A percentile compares a stretch with the other conserved stretches of the same genome.
Conservation (phyloP, 1,284 basidiomycete species). For the Naganishia sp. region DNA sequence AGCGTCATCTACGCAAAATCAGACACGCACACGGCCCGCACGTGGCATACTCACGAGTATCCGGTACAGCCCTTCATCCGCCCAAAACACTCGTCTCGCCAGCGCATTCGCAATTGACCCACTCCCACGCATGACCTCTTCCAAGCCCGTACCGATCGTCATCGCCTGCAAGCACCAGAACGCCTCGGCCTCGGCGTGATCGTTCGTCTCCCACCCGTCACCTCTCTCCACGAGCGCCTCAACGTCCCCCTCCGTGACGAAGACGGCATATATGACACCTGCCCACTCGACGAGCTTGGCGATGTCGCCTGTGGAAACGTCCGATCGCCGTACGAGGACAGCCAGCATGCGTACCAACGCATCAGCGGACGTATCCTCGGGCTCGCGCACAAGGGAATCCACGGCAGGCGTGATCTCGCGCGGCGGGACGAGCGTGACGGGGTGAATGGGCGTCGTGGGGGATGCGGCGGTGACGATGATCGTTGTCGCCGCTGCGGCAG, state of each 20-base stretch:
- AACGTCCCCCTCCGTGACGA: slow-evolving; percentile 30
- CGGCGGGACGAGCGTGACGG: slow-evolving; percentile 45
- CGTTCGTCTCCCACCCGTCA: background rate
- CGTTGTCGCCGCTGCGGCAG: slow-evolving; percentile 7
- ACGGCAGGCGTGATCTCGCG: slow-evolving; percentile 31
- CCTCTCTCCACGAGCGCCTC: background rate
- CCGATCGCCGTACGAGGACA: slow-evolving; percentile 46
- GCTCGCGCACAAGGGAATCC: slow-evolving; percentile 14
- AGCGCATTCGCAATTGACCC: background rate
- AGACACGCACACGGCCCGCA: background rate
- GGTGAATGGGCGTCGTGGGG: slow-evolving; percentile 22
- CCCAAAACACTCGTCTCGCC: slow-evolving; percentile 26
- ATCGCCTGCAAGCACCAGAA: slow-evolving; percentile 44
- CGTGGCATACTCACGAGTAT: slow-evolving; percentile 1
- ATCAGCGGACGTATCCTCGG: slow-evolving; percentile 48
- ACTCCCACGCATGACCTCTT: slow-evolving; percentile 7
- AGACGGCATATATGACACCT: slow-evolving; percentile 50
- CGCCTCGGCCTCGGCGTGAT: slow-evolving; percentile 48
- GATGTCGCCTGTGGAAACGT: slow-evolving; percentile 46
- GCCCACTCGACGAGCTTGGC: slow-evolving; percentile 47
- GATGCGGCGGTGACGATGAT: slow-evolving; percentile 22
- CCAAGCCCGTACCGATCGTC: slow-evolving; percentile 33
- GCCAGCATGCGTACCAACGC: slow-evolving; percentile 50
- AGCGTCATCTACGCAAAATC: slow-evolving; percentile 33
- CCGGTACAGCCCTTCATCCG: slow-evolving; percentile 26